Evolutionary conservation across 805 yeast genomes (phyloP).

Genomic region (Metschnikowia gruessii): DNA sequence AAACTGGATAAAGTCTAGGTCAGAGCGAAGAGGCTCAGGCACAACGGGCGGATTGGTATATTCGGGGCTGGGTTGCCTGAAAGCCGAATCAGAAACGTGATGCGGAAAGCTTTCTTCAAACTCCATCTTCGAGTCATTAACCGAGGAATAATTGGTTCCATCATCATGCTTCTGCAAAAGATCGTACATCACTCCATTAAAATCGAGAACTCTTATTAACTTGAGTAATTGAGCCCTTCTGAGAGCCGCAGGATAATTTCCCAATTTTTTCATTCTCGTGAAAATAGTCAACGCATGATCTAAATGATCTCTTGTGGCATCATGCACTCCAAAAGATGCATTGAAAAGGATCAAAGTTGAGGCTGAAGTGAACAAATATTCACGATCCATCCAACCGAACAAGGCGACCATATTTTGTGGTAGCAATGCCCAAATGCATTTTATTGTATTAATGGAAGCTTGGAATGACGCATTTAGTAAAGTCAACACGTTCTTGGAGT

Average conservation of each 20-base stretch:
- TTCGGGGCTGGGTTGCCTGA: constrained; percentile 15
- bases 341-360: constrained; percentile 71
- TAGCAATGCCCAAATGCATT: constrained; percentile 69
- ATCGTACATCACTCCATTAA: constrained; percentile 60
- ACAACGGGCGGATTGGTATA: constrained; percentile 9
- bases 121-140: constrained; percentile 12
- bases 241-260: constrained; percentile 77
- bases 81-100: constrained; percentile 4
- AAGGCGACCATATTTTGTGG: constrained; percentile 81
- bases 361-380: constrained; percentile 72
- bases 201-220: constrained; percentile 62
- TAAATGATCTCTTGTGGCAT: constrained; percentile 65
- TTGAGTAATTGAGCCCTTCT: constrained; percentile 69
- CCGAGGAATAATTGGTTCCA: constrained; percentile 20
- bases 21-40: constrained; percentile 22
- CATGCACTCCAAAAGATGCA: constrained; percentile 79
- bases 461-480: constrained; percentile 74
- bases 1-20: constrained; percentile 27
- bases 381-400: constrained; percentile 86
- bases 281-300: constrained; percentile 70
- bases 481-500: constrained; percentile 65
- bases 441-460: constrained; percentile 72
- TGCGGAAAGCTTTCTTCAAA: constrained; percentile 8
- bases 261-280: constrained; percentile 71
- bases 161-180: constrained; percentile 59